Conservation (phyloP, 371 early-diverging fungal genomes). For the Zychaea mexicana region DNA sequence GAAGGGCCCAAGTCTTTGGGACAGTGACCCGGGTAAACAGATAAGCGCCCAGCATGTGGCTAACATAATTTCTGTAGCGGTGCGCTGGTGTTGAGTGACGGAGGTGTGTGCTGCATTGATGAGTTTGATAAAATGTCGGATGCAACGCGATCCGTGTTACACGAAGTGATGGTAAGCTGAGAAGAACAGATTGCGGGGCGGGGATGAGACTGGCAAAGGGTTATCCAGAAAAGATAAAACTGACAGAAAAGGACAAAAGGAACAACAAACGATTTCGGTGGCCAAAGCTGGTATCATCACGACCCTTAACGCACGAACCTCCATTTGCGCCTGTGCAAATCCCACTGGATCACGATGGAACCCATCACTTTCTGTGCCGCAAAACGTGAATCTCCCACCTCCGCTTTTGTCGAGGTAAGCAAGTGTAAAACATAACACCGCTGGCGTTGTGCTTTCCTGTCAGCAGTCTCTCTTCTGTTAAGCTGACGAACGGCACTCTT, state of each 20-base stretch:
- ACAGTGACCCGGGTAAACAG: not conserved
- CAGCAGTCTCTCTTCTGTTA: no score
- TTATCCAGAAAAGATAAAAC: not conserved
- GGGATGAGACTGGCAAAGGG: not conserved
- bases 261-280: constrained; percentile 99
- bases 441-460: not conserved
- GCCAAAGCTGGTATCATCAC: constrained; percentile 99
- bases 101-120: constrained; percentile 99
- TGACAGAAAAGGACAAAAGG: constrained; percentile 44
- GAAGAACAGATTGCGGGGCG: not conserved
- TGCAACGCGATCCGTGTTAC: constrained; percentile 93
- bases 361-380: constrained; percentile 83
- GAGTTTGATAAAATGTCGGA: constrained; percentile 99
- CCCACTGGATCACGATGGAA: constrained; percentile 97
- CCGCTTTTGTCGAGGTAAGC: constrained; percentile 88
- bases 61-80: constrained; percentile 65
- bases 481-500: no score
- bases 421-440: not conserved
- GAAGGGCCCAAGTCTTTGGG: not conserved
- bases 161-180: constrained; percentile 96
- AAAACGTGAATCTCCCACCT: constrained; percentile 96
- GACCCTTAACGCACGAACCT: constrained; percentile 98
- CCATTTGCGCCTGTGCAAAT: constrained; percentile 98
- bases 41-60: not conserved
- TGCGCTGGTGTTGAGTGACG: constrained; percentile 98